Conservation (phyloP, 192 early-diverging fungal genomes). For the Umbelopsis vinacea region DNA sequence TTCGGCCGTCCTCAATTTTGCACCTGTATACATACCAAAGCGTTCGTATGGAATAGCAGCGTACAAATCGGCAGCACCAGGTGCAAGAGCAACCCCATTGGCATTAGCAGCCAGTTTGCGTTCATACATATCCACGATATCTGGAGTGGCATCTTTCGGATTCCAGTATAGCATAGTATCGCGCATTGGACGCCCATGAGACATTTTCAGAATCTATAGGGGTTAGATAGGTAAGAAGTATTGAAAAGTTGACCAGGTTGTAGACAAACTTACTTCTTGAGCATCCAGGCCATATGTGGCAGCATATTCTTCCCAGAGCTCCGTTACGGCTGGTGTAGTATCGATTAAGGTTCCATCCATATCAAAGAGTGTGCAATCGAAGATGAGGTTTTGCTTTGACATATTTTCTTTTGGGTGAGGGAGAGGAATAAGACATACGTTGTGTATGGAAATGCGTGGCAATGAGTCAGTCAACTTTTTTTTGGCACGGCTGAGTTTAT, state of each 20-base stretch:
- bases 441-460: neutral
- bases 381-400: neutral
- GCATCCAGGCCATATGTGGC: slow-evolving; percentile 41
- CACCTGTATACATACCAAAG: slow-evolving; percentile 52
- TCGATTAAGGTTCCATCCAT: slow-evolving; percentile 58
- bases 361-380: slow-evolving; percentile 31
- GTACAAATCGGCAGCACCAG: slow-evolving; percentile 44
- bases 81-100: slow-evolving; percentile 50
- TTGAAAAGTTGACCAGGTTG: neutral
- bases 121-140: slow-evolving; percentile 25
- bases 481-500: too few species aligned
- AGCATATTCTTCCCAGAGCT: slow-evolving; percentile 51
- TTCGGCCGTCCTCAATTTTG: slow-evolving; percentile 44
- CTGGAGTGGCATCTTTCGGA: slow-evolving; percentile 33
- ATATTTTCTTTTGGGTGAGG: neutral
- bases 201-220: slow-evolving; percentile 43
- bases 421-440: neutral
- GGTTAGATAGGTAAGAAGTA: neutral
- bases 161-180: slow-evolving; percentile 52
- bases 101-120: slow-evolving; percentile 28
- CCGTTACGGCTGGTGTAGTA: slow-evolving; percentile 49
- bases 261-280: slow-evolving; percentile 28
- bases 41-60: slow-evolving; percentile 23
- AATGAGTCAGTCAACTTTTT: too few species aligned
- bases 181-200: slow-evolving; percentile 54